Evolutionary conservation across 306 rosid genomes (phyloP).

Genomic region (Vachellia collinsii): DNA sequence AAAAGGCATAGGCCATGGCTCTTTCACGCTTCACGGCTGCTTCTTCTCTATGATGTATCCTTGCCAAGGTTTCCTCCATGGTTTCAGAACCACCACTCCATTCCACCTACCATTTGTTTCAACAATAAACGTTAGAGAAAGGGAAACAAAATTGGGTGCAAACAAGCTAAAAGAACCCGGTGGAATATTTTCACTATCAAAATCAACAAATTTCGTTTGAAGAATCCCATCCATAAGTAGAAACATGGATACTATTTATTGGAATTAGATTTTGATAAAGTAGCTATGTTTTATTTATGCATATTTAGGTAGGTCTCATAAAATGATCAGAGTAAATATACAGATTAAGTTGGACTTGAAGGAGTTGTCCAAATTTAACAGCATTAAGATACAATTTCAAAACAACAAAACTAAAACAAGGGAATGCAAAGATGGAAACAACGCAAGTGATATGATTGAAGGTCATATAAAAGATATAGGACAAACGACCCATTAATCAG

Average conservation of each 20-base stretch:
- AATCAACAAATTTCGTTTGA: no score
- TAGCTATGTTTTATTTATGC: not conserved
- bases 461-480: not conserved
- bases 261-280: slow-evolving; percentile 2
- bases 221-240: no score
- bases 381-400: not conserved
- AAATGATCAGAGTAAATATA: not conserved
- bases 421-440: no score
- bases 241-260: no score
- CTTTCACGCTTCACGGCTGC: slow-evolving; percentile 95
- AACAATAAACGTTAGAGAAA: slow-evolving; percentile 34
- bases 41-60: slow-evolving; percentile 91
- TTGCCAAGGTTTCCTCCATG: slow-evolving; percentile 75
- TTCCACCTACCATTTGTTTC: slow-evolving; percentile 62
- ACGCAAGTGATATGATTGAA: not conserved
- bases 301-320: not conserved
- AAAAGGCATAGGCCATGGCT: slow-evolving; percentile 97
- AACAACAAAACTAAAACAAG: no score
- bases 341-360: not conserved
- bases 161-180: slow-evolving; percentile 4
- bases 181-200: no score
- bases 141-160: slow-evolving; percentile 24
- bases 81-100: slow-evolving; percentile 88
- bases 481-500: not conserved
- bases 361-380: not conserved